These are phyloP conservation scores for Nannochloropsis granulata DNA, from an alignment of 108 stramenopile genomes.

Conservation along the genomic window DNA sequence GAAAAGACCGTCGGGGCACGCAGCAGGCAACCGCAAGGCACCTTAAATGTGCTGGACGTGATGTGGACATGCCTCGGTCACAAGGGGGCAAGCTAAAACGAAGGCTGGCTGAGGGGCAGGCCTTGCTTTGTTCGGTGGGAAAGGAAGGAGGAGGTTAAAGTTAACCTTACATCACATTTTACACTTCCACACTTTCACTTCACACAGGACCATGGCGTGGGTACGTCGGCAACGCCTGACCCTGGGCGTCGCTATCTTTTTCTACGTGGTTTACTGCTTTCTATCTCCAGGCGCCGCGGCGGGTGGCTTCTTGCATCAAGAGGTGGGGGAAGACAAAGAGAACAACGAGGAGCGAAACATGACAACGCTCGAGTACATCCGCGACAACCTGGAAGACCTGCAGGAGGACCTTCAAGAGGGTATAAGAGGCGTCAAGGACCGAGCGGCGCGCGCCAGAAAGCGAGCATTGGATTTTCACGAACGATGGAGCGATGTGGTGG, in stretches of 20 bases:
- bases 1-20: no score
- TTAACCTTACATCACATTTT: no score
- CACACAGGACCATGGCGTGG: no score
- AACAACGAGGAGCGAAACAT: neutral
- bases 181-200: no score
- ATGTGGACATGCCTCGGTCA: no score
- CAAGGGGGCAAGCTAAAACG: no score
- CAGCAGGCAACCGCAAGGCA: no score
- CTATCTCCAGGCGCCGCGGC: neutral
- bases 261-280: neutral
- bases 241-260: neutral
- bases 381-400: neutral
- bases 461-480: neutral
- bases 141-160: no score
- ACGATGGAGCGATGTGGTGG: neutral
- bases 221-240: neutral
- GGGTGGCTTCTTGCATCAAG: neutral
- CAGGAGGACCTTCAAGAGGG: neutral
- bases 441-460: neutral
- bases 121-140: no score
- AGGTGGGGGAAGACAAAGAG: neutral
- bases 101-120: no score
- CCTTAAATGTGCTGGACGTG: no score
- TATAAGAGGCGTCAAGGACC: neutral
- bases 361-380: neutral